Evolutionary conservation across 2,329 filamentous ascomycete genomes (phyloP), one percentile per base, ranked within the genome.

Genomic region (Aspergillus tamarii): DNA sequence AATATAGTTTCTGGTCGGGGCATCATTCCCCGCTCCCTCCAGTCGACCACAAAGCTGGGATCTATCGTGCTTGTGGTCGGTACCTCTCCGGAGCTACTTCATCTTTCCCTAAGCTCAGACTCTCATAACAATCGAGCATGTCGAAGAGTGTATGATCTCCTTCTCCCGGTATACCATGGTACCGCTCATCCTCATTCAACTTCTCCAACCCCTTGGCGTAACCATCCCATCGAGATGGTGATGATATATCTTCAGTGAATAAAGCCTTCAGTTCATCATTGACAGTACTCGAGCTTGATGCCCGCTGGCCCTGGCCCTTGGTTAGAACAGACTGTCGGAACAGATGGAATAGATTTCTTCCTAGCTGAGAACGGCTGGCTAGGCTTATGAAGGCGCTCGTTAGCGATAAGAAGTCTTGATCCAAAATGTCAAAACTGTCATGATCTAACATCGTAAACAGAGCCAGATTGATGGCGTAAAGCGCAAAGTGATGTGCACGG

Each of bases 41-140:
- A 5, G 12, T 16, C 7, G 16, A 19, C 39, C 39, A 8, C 39
- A 41, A 41, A n/a, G 39, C n/a, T 41, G 16, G 19, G 7, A 32
- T 32, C 48, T 52, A 52, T 28, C 16, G 34, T 39, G 48, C 11
- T n/a, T 36, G 21, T 26, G 28, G 39, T 16, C 64, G 67, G 50
- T 57, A 56, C 61, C 73, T 64, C 57, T 72, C 69, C 7, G 65
- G 50, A 19, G 71, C 63, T 10, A 74, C 62, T 48, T 73, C 69
- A 50, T 78, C 75, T 50, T 76, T 77, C 3, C 77, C 77, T 56
- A 78, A 54, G 62, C 76, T 78, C 60, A 79, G 64, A 62, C 72
- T 76, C 60, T 79, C 77, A 60, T 78, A 79, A 3, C 72, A 72
- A 64, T 77, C 76, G 45, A 79, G 67, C 77, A 79, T 79, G 28